Evolutionary conservation across 192 early-diverging fungal genomes (phyloP).

Genomic region (Gamsiella multidivaricata): DNA sequence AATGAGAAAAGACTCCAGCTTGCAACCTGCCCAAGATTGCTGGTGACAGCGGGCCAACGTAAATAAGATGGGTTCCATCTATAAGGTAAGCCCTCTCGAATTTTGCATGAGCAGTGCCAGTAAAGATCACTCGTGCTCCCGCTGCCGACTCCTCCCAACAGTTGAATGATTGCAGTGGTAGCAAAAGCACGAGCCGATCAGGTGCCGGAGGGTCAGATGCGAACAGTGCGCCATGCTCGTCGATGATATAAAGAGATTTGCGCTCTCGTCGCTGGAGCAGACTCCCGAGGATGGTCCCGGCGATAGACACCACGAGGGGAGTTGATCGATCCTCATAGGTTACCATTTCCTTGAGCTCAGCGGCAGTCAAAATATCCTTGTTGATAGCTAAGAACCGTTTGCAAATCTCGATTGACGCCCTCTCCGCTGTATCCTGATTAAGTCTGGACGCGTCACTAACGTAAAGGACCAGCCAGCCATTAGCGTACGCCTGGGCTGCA

Average conservation of each 20-base stretch:
- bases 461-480: constrained; percentile 8
- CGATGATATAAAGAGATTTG: not conserved
- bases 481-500: constrained; percentile 20
- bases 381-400: not conserved
- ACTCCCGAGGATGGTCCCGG: not conserved
- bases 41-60: constrained; percentile 22
- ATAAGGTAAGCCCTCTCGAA: constrained; percentile 4
- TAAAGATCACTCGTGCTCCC: constrained; percentile 5
- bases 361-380: not conserved
- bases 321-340: too few species aligned
- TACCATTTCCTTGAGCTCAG: not conserved
- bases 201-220: not conserved
- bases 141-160: not conserved
- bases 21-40: constrained; percentile 16
- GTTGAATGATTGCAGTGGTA: not conserved
- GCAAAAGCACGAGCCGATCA: not conserved
- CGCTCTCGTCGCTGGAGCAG: not conserved
- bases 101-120: constrained; percentile 3
- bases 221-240: constrained; percentile 6
- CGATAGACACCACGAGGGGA: too few species aligned
- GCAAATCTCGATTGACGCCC: not conserved
- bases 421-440: too few species aligned
- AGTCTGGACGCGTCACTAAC: too few species aligned
- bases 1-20: not conserved
- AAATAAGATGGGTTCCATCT: too few species aligned